These are phyloP conservation scores for Dioscorea zingiberensis DNA, from an alignment of 106 monocot species.

Conservation along the genomic window DNA sequence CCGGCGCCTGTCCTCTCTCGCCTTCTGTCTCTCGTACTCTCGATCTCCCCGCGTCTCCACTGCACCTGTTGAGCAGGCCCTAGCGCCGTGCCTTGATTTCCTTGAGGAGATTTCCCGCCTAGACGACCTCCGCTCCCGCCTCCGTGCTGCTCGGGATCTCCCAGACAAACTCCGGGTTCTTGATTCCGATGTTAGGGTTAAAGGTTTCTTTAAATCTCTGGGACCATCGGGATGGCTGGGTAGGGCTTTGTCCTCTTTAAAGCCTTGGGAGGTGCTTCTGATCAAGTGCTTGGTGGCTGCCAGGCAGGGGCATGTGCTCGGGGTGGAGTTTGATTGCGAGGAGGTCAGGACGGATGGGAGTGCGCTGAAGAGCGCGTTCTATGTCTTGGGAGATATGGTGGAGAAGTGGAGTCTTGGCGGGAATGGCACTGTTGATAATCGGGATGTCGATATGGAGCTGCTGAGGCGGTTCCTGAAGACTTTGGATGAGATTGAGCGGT, in stretches of 20 bases:
- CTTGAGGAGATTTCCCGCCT: conserved; percentile 55
- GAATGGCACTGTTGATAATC: conserved; percentile 8
- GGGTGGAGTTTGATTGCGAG: conserved; percentile 22
- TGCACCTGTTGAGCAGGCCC: conserved; percentile 43
- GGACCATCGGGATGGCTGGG: conserved; percentile 2
- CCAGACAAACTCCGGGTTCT: conserved; percentile 43
- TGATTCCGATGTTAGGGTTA: conserved; percentile 59
- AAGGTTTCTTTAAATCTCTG: conserved; percentile 25
- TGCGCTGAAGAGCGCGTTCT: conserved; percentile 52
- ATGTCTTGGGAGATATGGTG: conserved; percentile 55
- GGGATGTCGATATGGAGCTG: conserved; percentile 7
- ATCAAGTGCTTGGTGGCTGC: conserved; percentile 81
- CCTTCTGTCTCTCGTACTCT: conserved; percentile 2
- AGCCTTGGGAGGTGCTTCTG: conserved; percentile 37
- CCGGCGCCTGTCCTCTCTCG: not conserved
- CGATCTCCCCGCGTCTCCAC: conserved; percentile 30
- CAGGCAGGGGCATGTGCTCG: conserved; percentile 81
- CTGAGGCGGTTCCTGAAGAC: conserved; percentile 51
- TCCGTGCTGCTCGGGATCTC: conserved; percentile 24
- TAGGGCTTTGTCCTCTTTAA: conserved; percentile 21
- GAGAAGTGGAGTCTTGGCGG: conserved; percentile 56
- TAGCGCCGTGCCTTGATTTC: conserved; percentile 35
- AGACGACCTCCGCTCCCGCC: conserved; percentile 28
- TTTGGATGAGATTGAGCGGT: conserved; percentile 57
- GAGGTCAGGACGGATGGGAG: conserved; percentile 12